Evolutionary conservation across 768 basidiomycete species (phyloP), one percentile per base, ranked within the genome.

Genomic region (Tricholoma hemisulphureum): DNA sequence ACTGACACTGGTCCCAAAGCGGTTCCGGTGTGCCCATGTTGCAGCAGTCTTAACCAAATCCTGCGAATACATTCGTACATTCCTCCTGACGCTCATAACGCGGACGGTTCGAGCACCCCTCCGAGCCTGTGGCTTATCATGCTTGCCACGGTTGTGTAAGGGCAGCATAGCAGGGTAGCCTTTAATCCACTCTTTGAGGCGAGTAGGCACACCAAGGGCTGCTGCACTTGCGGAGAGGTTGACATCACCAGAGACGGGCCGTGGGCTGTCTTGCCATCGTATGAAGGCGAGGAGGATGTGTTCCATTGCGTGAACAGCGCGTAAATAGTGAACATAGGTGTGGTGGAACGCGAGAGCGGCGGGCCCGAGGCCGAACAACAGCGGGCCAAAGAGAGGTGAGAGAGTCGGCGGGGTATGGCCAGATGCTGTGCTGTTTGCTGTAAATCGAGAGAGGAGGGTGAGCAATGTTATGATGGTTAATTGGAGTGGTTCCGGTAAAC

Each of bases 391-490:
- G 6, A 96, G 82, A 14, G 92, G 85, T 1, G 95, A 92, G 35
- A 98, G 83, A 1, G 93, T 87, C 18, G 91, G 89, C 0, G 95
- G 95, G 0, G 94, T 95, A 63, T 96, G 90, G 2, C 96, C 95
- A 11, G 93, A 94, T 7, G 83, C 80, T 18, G 88, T 81, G 26
- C 89, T 89, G 69, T 97, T 86, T 1, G 95, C 92, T 0, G 89
- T 86, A 61, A 98, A 82, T 29, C 89, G 84, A 3, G 87, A 83
- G 46, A 96, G 80, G 41, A 98, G 85, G n/a, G 86, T 81, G 61
- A 98, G 82, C 2, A 96, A 74, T 2, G 88, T 84, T 61, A 83
- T 71, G 55, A 93, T 70, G 43, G 92, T 79, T 0, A 80, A 77
- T 61, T 82, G 87, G 18, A 87, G 71, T 1, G 81, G 76, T 2